Percentiles rank a stretch among this genome's conserved stretches.
Conservation (phyloP, 2,329 filamentous ascomycete species). For the Graphilbum fragrans region DNA sequence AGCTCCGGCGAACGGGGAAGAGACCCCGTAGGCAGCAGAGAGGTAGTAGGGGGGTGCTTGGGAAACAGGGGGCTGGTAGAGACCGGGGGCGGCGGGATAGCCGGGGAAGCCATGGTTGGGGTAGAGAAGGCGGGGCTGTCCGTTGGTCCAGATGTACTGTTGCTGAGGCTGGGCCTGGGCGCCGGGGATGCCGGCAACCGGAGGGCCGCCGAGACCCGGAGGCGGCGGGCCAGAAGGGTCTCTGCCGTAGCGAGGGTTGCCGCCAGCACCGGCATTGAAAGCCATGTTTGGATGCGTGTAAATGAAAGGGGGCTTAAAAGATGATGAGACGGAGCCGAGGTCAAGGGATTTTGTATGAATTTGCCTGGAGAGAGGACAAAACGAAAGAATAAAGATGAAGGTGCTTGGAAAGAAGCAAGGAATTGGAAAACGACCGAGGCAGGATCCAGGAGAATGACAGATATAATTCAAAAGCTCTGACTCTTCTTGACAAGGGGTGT, state of each 20-base stretch:
- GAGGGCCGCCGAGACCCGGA: background rate
- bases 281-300: slow-evolving; percentile 5
- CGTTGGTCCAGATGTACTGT: background rate
- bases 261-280: slow-evolving; percentile 5
- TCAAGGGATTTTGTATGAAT: too few species aligned
- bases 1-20: too few species aligned
- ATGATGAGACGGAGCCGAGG: too few species aligned
- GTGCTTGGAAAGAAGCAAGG: too few species aligned
- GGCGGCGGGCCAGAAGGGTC: slow-evolving; percentile 8
- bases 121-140: background rate
- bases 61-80: background rate
- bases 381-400: too few species aligned
- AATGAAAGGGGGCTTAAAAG: background rate
- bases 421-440: too few species aligned
- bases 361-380: too few species aligned
- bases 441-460: too few species aligned
- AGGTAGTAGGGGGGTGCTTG: too few species aligned
- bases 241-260: slow-evolving; percentile 13
- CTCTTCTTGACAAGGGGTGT: too few species aligned
- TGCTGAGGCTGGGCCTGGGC: background rate
- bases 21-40: too few species aligned
- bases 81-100: background rate
- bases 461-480: too few species aligned
- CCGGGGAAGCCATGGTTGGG: background rate
- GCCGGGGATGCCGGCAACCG: background rate